These are phyloP conservation scores for Pseudogymnoascus sp. DNA, from an alignment of 2,329 filamentous ascomycete genomes.

Conservation along the genomic window DNA sequence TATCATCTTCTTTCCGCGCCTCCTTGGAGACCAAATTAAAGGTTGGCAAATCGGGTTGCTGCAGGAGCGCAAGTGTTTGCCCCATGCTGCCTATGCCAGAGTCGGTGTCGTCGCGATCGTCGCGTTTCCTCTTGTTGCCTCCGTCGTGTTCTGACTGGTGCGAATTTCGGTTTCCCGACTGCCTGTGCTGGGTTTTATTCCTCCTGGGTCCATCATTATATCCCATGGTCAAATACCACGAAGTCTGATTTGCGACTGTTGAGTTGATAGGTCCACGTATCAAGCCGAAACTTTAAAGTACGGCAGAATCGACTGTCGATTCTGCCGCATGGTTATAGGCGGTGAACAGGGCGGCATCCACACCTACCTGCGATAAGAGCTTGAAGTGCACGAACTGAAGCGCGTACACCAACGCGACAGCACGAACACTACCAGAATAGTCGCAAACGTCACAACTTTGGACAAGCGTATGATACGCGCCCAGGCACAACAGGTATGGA, in stretches of 20 bases:
- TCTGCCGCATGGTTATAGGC: background rate
- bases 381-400: background rate
- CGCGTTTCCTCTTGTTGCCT: constrained; percentile 25
- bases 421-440: background rate
- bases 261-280: background rate
- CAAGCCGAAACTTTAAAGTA: constrained; percentile 2
- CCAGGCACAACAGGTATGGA: background rate
- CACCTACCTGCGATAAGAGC: background rate
- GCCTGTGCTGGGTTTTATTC: constrained; percentile 7
- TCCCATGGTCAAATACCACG: background rate
- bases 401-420: background rate
- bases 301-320: background rate
- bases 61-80: constrained; percentile 20
- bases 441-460: background rate
- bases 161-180: background rate
- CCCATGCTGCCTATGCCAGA: constrained; percentile 16
- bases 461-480: background rate
- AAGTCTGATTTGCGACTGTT: background rate
- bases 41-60: constrained; percentile 26
- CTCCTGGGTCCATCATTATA: constrained; percentile 1
- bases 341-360: background rate
- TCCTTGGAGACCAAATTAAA: constrained; percentile 28
- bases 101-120: constrained; percentile 20
- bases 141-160: constrained; percentile 9
- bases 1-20: constrained; percentile 3